Base-by-base conservation (phyloP, 257 asterid genomes). In the Thymus mandschuricus region DNA sequence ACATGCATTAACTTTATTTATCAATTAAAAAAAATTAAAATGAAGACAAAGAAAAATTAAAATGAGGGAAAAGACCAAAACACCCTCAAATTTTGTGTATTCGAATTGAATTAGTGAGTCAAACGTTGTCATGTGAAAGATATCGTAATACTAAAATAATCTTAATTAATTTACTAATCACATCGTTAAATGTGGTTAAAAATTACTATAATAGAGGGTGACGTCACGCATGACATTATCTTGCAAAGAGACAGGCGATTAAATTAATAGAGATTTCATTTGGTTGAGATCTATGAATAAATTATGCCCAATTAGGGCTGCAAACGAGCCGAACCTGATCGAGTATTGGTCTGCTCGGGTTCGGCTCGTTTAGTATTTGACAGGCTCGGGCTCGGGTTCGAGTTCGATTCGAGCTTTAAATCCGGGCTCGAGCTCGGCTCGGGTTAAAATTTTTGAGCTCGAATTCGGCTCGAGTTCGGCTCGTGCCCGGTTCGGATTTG, bases 171-270 rank as follows among this genome's bases (percentile, higher is more conserved):
- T 9, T 41, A 64, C 6, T 59, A 65, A 38, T 62, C 35, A 0
- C 30, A 33, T 56, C 29, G 11, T 70, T 76, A 64, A 4, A 4
- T 27, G 45, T 50, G n/a, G 28, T 13, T 8, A 33, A 31, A 3
- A n/a, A 31, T 48, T 38, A 38, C 40, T 62, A 1, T 28, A 46
- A 7, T 65, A 31, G 3, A 29, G 56, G 45, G 62, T 71, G 77
- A 71, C 84, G 70, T 84, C 88, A 81, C 40, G 80, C 86, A 77
- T 84, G 88, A 84, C 86, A 77, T 79, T 43, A 82, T 52, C 40
- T 61, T 35, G 74, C 78, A 58, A 70, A 65, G 50, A 61, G 56
- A 72, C 70, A 76, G 68, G 4, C 3, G n/a, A 56, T 60, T 52
- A 58, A 29, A 62, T 7, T 5, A 65, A 28, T 52, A 46, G 31